phyloP scores from a whole-genome alignment of 345 rosid genomes.

The Euclidium syriacum region DNA sequence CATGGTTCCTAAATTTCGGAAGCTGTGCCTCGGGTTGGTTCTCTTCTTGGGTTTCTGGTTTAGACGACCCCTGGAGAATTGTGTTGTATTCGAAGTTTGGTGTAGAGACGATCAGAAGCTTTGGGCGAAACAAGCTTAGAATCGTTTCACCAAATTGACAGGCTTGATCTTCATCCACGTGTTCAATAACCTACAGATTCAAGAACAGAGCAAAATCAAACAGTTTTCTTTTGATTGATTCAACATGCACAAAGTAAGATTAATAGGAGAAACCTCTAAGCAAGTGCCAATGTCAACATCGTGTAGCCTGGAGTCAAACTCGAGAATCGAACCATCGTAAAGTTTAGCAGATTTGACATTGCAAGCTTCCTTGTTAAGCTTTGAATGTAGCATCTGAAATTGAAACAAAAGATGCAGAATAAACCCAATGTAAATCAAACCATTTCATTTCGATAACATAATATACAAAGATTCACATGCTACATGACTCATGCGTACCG shows the following conservation, averaged over 20 bases:
- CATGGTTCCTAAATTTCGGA: slow-evolving; percentile 80
- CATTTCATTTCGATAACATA: background rate
- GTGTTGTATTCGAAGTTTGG: slow-evolving; percentile 89
- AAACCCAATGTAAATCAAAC: background rate
- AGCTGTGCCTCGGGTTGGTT: slow-evolving; percentile 37
- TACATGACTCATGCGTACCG: background rate
- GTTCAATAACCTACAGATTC: slow-evolving; percentile 74
- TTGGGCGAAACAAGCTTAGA: slow-evolving; percentile 56
- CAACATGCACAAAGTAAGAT: background rate
- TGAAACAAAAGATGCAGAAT: slow-evolving; percentile 1
- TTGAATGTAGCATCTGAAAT: slow-evolving; percentile 73
- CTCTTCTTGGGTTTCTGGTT: slow-evolving; percentile 43
- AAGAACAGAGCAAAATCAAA: background rate
- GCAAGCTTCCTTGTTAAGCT: slow-evolving; percentile 48
- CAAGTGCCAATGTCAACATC: slow-evolving; percentile 84
- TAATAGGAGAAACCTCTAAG: slow-evolving; percentile 58
- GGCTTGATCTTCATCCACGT: slow-evolving; percentile 93
- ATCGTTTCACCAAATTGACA: slow-evolving; percentile 57
- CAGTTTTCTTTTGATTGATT: background rate
- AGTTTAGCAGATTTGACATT: slow-evolving; percentile 61
- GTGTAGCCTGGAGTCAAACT: slow-evolving; percentile 59
- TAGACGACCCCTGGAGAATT: slow-evolving; percentile 61
- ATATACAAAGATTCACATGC: background rate
- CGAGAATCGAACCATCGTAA: slow-evolving; percentile 80
- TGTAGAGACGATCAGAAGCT: slow-evolving; percentile 75